phyloP scores from a whole-genome alignment of 2,329 filamentous ascomycete species.

The Epichloe aotearoae region DNA sequence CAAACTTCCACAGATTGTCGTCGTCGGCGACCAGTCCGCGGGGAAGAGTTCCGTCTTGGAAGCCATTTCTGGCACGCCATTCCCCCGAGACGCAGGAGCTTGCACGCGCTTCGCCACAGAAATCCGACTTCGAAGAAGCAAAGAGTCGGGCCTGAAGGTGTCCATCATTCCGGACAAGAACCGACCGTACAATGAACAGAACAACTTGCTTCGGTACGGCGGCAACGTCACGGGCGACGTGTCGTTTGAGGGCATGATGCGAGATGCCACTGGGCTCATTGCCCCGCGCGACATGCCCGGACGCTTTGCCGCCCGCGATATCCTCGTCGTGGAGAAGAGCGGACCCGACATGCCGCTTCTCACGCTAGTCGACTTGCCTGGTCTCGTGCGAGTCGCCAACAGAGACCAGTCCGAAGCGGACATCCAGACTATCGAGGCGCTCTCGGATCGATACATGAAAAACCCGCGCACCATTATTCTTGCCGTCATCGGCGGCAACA shows the following conservation, averaged over 20 bases:
- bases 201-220: slow-evolving; percentile 33
- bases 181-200: slow-evolving; percentile 32
- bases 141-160: slow-evolving; percentile 31
- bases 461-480: slow-evolving; percentile 41
- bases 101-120: slow-evolving; percentile 52
- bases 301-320: slow-evolving; percentile 36
- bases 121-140: slow-evolving; percentile 37
- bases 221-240: slow-evolving; percentile 30
- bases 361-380: slow-evolving; percentile 49
- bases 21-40: slow-evolving; percentile 50
- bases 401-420: slow-evolving; percentile 39
- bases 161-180: slow-evolving; percentile 42
- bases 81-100: slow-evolving; percentile 44
- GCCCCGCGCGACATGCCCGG: slow-evolving; percentile 36
- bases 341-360: slow-evolving; percentile 46
- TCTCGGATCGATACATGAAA: slow-evolving; percentile 43
- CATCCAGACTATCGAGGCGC: slow-evolving; percentile 35
- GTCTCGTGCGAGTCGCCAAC: slow-evolving; percentile 41
- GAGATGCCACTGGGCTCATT: slow-evolving; percentile 36
- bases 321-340: slow-evolving; percentile 44
- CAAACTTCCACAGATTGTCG: slow-evolving; percentile 47
- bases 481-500: slow-evolving; percentile 41
- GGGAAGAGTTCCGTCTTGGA: slow-evolving; percentile 53
- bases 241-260: slow-evolving; percentile 37
- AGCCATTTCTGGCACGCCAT: slow-evolving; percentile 48